Conservation (phyloP, 306 rosid genomes). For the Corylus heterophylla region DNA sequence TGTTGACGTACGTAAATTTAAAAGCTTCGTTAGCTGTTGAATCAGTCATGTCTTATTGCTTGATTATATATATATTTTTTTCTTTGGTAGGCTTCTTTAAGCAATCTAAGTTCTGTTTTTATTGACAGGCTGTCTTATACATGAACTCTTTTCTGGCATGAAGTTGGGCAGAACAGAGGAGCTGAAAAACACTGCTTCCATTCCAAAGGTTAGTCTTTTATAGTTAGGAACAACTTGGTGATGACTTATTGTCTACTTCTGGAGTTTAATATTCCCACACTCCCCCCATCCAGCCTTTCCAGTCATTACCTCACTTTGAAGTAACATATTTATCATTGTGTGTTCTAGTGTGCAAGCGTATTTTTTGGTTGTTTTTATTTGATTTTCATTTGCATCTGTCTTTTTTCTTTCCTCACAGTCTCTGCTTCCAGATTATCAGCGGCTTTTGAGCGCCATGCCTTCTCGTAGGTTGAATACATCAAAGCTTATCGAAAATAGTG, state of each 20-base stretch:
- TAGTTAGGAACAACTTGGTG: conserved; percentile 12
- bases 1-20: conserved; percentile 20
- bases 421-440: conserved; percentile 99
- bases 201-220: conserved; percentile 77
- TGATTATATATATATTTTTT: neutral
- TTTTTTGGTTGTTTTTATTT: conserved; percentile 34
- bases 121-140: conserved; percentile 83
- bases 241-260: conserved; percentile 9
- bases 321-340: conserved; percentile 9
- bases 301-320: conserved; percentile 10
- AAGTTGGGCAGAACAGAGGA: conserved; percentile 93
- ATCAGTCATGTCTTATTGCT: conserved; percentile 9
- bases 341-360: conserved; percentile 6
- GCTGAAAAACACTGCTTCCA: conserved; percentile 80
- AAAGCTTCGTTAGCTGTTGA: conserved; percentile 24
- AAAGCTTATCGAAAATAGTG: conserved; percentile 93
- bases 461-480: conserved; percentile 95
- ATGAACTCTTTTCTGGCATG: conserved; percentile 87
- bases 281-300: neutral
- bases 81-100: conserved; percentile 18
- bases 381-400: conserved; percentile 50
- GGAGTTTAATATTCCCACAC: neutral
- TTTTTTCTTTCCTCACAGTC: conserved; percentile 68
- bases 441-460: conserved; percentile 89
- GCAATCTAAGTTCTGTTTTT: conserved; percentile 15